Base-by-base conservation (phyloP, 2,329 filamentous ascomycete genomes). In the Lachnellula willkommii region DNA sequence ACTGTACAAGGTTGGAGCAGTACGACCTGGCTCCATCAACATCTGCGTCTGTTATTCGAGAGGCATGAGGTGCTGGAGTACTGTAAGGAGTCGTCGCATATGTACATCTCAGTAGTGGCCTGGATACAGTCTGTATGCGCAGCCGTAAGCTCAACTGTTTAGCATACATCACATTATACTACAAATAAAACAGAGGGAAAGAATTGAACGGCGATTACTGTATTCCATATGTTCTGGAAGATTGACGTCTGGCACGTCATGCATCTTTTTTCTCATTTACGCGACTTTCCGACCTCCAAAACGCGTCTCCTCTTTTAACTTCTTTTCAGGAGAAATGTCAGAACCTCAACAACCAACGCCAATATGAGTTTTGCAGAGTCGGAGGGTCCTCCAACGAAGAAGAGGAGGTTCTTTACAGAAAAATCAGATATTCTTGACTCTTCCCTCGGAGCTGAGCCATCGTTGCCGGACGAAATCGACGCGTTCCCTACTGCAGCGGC, bases 331-430 rank as follows among this genome's bases (percentile, higher is more conserved):
- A 42, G 45, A 58, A 54, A 57, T 56, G 49, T 39, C 46, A 43
- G 12, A 12, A 53, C 42, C 28, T 47, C 51, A 60, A 49, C 36
- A 50, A 57, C 55, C 39, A 22, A 40, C 42, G 40, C 51, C 60
- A 58, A 56, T 45, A 75, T 75, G 73, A 68, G 65, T 55, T 67
- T 66, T 43, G 64, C 67, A 62, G 71, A 76, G 55, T 61, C 60
- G 37, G 69, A 68, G 50, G 77, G 74, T 47, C 76, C 75, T 61
- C 76, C 79, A 1, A 62, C 66, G 9, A 81, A 81, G 67, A 75
- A 71, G 60, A 68, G 73, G 56, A 73, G 74, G 45, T 76, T 79
- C 66, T 78, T 79, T 58, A 62, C 68, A 4, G 73, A 77, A 51
- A 60, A 65, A 26, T 43, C 65, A 7, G 63, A 66, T 39, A 51